A percentile compares a stretch with the other conserved stretches of the same genome.
Conservation (phyloP, 1,284 basidiomycete species). For the Malassezia globosa region DNA sequence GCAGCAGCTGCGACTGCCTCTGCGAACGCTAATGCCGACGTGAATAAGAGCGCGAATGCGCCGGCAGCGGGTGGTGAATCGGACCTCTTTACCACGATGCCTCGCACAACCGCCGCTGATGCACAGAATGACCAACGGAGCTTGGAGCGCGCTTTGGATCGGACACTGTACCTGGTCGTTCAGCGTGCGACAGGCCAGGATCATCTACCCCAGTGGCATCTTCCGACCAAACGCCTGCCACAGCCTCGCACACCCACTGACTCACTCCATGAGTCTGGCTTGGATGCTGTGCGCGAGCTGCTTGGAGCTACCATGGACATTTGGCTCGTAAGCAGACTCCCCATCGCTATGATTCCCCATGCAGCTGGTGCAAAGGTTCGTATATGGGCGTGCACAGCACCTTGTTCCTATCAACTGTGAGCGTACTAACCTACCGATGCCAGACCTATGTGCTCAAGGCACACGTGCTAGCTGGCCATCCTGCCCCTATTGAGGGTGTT, state of each 20-base stretch:
- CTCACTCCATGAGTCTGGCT: constrained; percentile 19
- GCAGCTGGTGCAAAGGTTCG: constrained; percentile 4
- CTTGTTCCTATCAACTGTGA: too few relatives aligned
- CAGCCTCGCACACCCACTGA: constrained; percentile 3
- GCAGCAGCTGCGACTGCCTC: constrained; percentile 8
- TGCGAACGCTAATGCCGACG: not conserved
- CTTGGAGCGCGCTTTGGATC: constrained; percentile 67
- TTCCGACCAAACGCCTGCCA: constrained; percentile 24
- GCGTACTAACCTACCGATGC: too few relatives aligned
- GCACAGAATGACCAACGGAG: constrained; percentile 56
- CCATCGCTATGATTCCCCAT: constrained; percentile 24
- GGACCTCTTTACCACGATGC: constrained; percentile 53
- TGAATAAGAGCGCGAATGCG: not conserved
- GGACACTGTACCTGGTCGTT: constrained; percentile 75
- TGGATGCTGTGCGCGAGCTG: constrained; percentile 20
- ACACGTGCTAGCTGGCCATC: constrained; percentile 33
- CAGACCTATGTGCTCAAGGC: constrained; percentile 37
- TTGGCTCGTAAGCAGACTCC: constrained; percentile 40
- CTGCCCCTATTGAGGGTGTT: constrained; percentile 48
- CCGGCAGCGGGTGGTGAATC: constrained; percentile 6
- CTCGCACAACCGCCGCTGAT: constrained; percentile 55
- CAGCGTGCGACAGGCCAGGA: constrained; percentile 47
- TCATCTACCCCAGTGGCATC: constrained; percentile 18
- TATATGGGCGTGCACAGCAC: constrained; percentile 12
- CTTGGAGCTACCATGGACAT: constrained; percentile 39